A percentile compares a stretch with the other conserved stretches of the same genome.
Conservation (phyloP, 495 filamentous ascomycete species). For the Neurospora africana region DNA sequence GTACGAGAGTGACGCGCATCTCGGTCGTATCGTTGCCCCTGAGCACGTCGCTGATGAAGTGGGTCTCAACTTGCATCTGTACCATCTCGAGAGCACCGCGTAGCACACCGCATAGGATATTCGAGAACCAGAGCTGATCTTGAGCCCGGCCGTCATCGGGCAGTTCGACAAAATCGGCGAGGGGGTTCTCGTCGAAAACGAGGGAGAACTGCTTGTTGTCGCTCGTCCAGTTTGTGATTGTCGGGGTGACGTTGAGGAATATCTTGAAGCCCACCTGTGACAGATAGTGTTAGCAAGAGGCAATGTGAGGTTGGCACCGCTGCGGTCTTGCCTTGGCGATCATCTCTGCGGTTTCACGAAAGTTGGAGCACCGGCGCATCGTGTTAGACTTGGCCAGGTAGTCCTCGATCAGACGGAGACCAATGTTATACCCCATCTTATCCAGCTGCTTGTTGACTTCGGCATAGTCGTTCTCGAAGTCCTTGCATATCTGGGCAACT, state of each 20-base stretch:
- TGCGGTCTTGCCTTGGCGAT: constrained; percentile 67
- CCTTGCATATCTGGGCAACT: constrained; percentile 90
- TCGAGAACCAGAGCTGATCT: constrained; percentile 96
- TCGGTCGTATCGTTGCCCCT: constrained; percentile 93
- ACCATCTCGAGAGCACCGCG: constrained; percentile 95
- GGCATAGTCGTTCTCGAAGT: constrained; percentile 83
- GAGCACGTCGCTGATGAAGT: constrained; percentile 91
- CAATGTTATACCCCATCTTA: constrained; percentile 99
- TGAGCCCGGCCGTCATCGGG: constrained; percentile 93
- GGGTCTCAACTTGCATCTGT: constrained; percentile 97
- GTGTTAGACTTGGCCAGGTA: constrained; percentile 90
- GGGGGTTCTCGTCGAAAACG: constrained; percentile 90
- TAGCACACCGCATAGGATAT: constrained; percentile 89
- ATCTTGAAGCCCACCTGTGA: constrained; percentile 92
- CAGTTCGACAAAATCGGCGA: constrained; percentile 95
- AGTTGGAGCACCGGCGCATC: constrained; percentile 75
- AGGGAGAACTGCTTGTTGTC: constrained; percentile 95
- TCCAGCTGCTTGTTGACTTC: constrained; percentile 96
- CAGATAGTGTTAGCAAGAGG: background rate
- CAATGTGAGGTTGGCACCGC: background rate
- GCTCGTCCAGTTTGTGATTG: constrained; percentile 87
- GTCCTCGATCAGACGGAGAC: constrained; percentile 90
- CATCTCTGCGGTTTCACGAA: constrained; percentile 91
- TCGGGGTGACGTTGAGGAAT: constrained; percentile 94
- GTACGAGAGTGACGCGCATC: constrained; percentile 85